Conservation (phyloP, 345 rosid species). For the Populus pruinosa region DNA sequence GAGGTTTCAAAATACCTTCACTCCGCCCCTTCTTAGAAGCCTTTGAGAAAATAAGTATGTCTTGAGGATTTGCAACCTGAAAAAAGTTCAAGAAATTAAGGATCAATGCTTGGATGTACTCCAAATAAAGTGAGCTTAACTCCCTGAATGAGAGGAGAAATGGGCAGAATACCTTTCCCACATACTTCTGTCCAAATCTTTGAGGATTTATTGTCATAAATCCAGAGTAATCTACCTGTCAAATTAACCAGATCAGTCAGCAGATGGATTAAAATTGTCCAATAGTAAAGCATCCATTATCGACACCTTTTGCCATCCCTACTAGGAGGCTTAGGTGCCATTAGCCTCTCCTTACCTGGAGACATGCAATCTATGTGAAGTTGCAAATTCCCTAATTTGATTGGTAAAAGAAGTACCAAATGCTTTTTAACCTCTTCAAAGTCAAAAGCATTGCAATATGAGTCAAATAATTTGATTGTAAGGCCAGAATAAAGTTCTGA, state of each 20-base stretch:
- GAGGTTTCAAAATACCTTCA: constrained; percentile 43
- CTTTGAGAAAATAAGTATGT: constrained; percentile 93
- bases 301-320: no score
- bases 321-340: no score
- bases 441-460: not conserved
- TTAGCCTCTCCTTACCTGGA: no score
- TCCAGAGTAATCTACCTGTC: constrained; percentile 95
- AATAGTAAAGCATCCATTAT: not conserved
- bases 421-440: no score
- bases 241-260: constrained; percentile 14
- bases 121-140: constrained; percentile 7
- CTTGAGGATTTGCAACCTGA: constrained; percentile 99
- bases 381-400: no score
- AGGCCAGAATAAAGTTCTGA: not conserved
- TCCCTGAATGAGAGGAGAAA: constrained; percentile 7
- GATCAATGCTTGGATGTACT: not conserved
- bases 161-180: constrained; percentile 70
- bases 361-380: no score
- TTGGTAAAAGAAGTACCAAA: no score
- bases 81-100: constrained; percentile 5
- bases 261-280: not conserved
- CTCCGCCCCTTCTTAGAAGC: constrained; percentile 57
- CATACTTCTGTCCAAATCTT: constrained; percentile 97
- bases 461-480: not conserved
- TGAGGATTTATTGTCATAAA: constrained; percentile 99